Conservation (phyloP, 768 basidiomycete species). For the Suillus luteus region DNA sequence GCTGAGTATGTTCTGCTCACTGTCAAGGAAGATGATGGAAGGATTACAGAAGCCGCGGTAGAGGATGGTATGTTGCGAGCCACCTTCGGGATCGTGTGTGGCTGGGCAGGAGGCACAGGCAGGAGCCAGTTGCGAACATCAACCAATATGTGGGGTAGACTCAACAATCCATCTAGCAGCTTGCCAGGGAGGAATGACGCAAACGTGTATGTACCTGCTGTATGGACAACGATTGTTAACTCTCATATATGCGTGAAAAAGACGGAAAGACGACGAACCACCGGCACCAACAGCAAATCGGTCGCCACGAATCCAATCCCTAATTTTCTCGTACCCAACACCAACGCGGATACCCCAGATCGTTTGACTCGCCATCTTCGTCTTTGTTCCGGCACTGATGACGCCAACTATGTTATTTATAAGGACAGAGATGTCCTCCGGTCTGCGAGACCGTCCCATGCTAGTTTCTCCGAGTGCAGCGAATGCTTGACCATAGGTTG, state of each 20-base stretch:
- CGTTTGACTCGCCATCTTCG: conserved; percentile 38
- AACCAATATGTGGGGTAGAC: conserved; percentile 65
- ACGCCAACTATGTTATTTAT: conserved; percentile 59
- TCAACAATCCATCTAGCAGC: conserved; percentile 65
- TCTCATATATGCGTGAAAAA: conserved; percentile 5
- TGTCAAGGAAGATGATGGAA: conserved; percentile 7
- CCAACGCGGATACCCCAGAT: conserved; percentile 50
- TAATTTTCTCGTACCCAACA: conserved; percentile 38
- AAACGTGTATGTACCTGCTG: conserved; percentile 68
- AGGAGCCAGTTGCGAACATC: conserved; percentile 62
- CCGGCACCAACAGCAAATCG: conserved; percentile 78
- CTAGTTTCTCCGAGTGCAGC: conserved; percentile 46
- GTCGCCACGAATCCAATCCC: conserved; percentile 65
- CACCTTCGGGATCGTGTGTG: conserved; percentile 29
- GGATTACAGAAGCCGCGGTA: conserved; percentile 5
- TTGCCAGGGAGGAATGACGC: conserved; percentile 70
- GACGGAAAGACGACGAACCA: conserved; percentile 46
- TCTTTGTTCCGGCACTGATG: conserved; percentile 55
- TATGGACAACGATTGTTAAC: conserved; percentile 16
- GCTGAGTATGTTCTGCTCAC: not conserved
- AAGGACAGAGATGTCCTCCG: conserved; percentile 58
- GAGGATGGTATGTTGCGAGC: conserved; percentile 16
- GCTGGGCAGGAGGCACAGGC: conserved; percentile 46
- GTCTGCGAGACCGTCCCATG: conserved; percentile 43
- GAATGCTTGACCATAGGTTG: conserved; percentile 73